Evolutionary conservation across 2,329 filamentous ascomycete species (phyloP), one percentile per base, ranked within the genome.

Genomic region (Pezicula neosporulosa): DNA sequence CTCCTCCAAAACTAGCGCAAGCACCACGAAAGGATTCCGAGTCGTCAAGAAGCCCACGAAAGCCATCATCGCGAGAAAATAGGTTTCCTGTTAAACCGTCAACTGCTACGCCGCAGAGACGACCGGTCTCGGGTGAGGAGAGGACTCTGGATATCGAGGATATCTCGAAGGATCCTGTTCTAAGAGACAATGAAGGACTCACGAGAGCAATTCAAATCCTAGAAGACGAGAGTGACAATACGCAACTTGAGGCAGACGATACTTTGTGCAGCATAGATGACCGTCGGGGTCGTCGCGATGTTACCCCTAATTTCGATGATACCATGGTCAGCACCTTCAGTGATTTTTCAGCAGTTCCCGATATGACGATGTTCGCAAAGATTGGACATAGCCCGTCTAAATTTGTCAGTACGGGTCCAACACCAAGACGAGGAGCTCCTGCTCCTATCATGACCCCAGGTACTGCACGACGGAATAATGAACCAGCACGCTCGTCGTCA

Each of bases 341-440:
- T 73, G 84, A 81, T 12, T 97, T 97, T 70, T 97, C 93, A 1
- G 90, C 90, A 8, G 83, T 96, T 49, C 90, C 90, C 6, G 90
- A 93, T 62, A 83, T 94, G 82, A 94, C 90, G 18, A 85, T 86
- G 62, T 90, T 95, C 63, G 86, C 89, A 8, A 85, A 84, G 56
- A 72, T 94, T 49, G 83, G 85, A 50, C 82, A 86, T 55, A 87
- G 78, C 39, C 83, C 85, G 13, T 73, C 75, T 21, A 86, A 82
- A 61, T 68, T 70, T 61, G 74, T 70, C 56, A 69, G 58, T 55
- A 60, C 66, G 56, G 73, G 63, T 68, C 52, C 76, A 76, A 30
- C 59, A 35, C 62, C 65, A 33, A 60, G 63, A 55, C 54, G 60
- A 41, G 30, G 30, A 33, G 27, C 21, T n/a, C 42, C 42, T 16